phyloP scores from a whole-genome alignment of 2,329 filamentous ascomycete species.

The Sclerotinia trifoliorum region DNA sequence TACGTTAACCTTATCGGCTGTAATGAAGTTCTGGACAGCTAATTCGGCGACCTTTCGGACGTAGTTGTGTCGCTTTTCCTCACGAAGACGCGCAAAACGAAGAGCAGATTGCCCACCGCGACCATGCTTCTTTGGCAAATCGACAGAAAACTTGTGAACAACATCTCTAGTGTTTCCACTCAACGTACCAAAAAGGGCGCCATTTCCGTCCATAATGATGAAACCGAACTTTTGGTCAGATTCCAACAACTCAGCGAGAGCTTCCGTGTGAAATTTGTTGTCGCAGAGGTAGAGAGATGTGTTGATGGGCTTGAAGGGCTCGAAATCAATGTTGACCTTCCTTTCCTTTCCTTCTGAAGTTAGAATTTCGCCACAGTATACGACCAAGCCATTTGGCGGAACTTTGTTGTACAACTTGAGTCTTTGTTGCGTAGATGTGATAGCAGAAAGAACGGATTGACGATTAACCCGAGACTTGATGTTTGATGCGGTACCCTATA shows the following conservation, averaged over 20 bases:
- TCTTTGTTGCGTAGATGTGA: slow-evolving; percentile 98
- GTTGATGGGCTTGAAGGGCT: slow-evolving; percentile 99
- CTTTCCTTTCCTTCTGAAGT: slow-evolving; percentile 97
- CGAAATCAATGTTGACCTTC: slow-evolving; percentile 99
- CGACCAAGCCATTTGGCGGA: slow-evolving; percentile 92
- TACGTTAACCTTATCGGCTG: slow-evolving; percentile 96
- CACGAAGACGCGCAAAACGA: slow-evolving; percentile 98
- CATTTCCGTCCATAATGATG: slow-evolving; percentile 99
- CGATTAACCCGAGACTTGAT: slow-evolving; percentile 99
- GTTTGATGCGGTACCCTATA: slow-evolving; percentile 95
- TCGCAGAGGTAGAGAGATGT: slow-evolving; percentile 98
- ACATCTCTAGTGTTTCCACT: slow-evolving; percentile 97
- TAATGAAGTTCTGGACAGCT: slow-evolving; percentile 98
- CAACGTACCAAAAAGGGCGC: slow-evolving; percentile 91
- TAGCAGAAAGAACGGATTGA: slow-evolving; percentile 95
- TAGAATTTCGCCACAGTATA: slow-evolving; percentile 99
- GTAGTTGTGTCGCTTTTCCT: slow-evolving; percentile 99
- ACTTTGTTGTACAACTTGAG: slow-evolving; percentile 99
- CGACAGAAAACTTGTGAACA: slow-evolving; percentile 96
- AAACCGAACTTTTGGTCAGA: slow-evolving; percentile 99
- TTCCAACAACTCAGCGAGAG: slow-evolving; percentile 92
- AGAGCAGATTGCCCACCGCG: slow-evolving; percentile 99
- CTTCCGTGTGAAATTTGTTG: slow-evolving; percentile 99
- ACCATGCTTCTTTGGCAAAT: slow-evolving; percentile 99
- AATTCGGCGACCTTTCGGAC: slow-evolving; percentile 97